Evolutionary conservation across 1,139 yeast genomes (phyloP), one percentile per base, ranked within the genome.

Genomic region (Pichia sp.): DNA sequence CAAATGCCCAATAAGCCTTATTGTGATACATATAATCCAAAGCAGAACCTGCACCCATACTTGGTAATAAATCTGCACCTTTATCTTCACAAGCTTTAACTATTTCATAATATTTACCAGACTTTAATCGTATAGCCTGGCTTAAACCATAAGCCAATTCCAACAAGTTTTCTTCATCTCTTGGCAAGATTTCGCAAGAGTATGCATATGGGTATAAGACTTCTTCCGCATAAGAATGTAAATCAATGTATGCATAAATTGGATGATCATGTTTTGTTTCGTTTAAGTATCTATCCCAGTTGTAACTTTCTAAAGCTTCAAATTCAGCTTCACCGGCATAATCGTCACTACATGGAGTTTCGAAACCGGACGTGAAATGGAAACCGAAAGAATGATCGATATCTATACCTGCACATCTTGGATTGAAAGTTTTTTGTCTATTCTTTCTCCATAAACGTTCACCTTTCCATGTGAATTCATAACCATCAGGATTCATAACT

Each of bases 381-480:
- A 71, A 85, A 56, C 78, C 85, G 66, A 83, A 88, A 1, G 95
- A 84, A 60, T 86, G 95, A 63, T 88, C 96, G 49, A 90, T 81
- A 63, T 90, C 96, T 40, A 89, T 77, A 8, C 97, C 97, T 44
- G 75, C 71, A 65, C 97, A 90, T 38, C 73, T 67, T 5, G 87
- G 81, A 44, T 79, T 67, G 34, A 72, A 75, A 0, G 96, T 85
- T 45, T 78, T 77, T 66, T 90, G 96, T 53, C 96, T 76, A 66
- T 88, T 90, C 63, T 90, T 90, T 42, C 95, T 72, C 97, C 97
- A 90, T 53, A 90, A 70, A 47, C 97, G 71, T 62, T 90, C 96
- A 33, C 69, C 62, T 5, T 72, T 73, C 96, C 96, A 90, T 2
- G 95, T 75, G 63, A 85, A 85, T 14, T 72, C 89, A 62, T 90